Evolutionary conservation across 345 rosid genomes (phyloP).

Genomic region (Aquilaria malaccensis): DNA sequence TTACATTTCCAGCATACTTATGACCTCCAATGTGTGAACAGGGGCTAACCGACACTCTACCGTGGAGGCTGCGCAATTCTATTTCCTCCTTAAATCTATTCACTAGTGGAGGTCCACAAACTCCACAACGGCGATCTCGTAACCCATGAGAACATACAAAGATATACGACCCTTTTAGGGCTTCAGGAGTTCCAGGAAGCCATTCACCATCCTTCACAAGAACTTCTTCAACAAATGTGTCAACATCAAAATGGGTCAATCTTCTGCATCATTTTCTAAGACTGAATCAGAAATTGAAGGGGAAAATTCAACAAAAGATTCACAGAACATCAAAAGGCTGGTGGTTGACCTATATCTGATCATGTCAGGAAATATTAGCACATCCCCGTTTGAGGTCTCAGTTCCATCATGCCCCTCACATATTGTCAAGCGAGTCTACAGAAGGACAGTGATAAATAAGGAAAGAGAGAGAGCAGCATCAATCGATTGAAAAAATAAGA

Average conservation of each 20-base stretch:
- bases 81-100: conserved; percentile 86
- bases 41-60: conserved; percentile 88
- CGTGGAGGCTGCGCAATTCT: conserved; percentile 58
- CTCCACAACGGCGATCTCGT: conserved; percentile 83
- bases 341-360: conserved; percentile 76
- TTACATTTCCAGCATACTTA: conserved; percentile 92
- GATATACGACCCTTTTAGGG: conserved; percentile 65
- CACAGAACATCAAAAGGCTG: conserved; percentile 6
- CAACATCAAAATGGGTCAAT: conserved; percentile 98
- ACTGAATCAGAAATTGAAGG: conserved; percentile 11
- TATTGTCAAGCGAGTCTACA: conserved; percentile 79
- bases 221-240: conserved; percentile 95
- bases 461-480: not conserved
- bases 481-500: no score
- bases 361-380: conserved; percentile 96
- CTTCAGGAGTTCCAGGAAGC: conserved; percentile 90
- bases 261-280: conserved; percentile 59
- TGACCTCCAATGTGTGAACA: conserved; percentile 98
- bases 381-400: conserved; percentile 96
- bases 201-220: conserved; percentile 93
- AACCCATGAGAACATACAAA: conserved; percentile 96
- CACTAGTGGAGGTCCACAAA: conserved; percentile 86
- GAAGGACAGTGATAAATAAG: conserved; percentile 4
- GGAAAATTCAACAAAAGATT: conserved; percentile 1
- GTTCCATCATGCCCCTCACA: conserved; percentile 99